Evolutionary conservation across 495 filamentous ascomycete species (phyloP).

Genomic region (Aspergillus conjunctus): DNA sequence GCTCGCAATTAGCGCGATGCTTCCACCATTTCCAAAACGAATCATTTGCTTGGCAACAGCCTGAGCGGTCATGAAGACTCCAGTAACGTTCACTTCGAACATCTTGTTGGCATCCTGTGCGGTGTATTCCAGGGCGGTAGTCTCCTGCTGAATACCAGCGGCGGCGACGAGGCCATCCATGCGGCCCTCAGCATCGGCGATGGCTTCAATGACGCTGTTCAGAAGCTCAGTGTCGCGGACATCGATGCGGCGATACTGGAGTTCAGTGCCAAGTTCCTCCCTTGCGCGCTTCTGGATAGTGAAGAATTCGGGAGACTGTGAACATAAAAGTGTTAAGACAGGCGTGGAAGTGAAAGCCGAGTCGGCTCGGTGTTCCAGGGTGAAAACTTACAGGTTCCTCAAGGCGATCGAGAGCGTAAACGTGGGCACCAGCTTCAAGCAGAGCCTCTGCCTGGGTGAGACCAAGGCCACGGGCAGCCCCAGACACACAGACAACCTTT

Average conservation of each 20-base stretch:
- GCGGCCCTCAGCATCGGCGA: conserved; percentile 69
- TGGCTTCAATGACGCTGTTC: conserved; percentile 65
- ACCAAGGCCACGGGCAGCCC: conserved; percentile 77
- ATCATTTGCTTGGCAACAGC: conserved; percentile 77
- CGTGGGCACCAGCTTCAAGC: conserved; percentile 76
- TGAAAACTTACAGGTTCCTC: conserved; percentile 44
- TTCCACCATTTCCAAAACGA: conserved; percentile 68
- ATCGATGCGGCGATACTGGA: conserved; percentile 81
- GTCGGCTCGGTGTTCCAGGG: background rate
- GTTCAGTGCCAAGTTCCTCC: conserved; percentile 64
- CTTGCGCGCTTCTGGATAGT: conserved; percentile 64
- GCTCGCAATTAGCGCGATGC: conserved; percentile 71
- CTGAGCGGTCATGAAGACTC: conserved; percentile 74
- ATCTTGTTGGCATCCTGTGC: conserved; percentile 67
- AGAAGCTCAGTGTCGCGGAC: conserved; percentile 75
- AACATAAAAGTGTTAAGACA: conserved; percentile 10
- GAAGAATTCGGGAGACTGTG: conserved; percentile 60
- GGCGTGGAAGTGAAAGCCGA: background rate
- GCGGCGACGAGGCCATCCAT: conserved; percentile 78
- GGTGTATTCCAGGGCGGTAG: conserved; percentile 68
- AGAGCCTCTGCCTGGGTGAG: conserved; percentile 77
- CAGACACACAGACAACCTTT: conserved; percentile 78
- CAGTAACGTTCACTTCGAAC: conserved; percentile 76
- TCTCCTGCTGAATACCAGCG: conserved; percentile 73
- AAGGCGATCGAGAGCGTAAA: conserved; percentile 50